phyloP scores from a whole-genome alignment of 495 filamentous ascomycete genomes.

The Talaromyces borbonicus region DNA sequence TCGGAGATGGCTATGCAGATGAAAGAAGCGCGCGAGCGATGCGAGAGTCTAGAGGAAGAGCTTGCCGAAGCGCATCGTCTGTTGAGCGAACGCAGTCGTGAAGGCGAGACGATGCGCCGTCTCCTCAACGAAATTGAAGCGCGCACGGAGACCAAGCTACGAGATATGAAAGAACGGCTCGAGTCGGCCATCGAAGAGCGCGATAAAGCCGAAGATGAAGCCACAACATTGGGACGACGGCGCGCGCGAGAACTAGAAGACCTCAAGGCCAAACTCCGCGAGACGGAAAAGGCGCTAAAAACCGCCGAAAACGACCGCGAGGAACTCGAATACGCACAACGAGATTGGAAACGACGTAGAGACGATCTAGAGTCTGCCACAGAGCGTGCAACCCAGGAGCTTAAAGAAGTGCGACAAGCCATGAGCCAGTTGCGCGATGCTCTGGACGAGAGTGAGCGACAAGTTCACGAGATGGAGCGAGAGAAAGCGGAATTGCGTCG shows the following conservation, averaged over 20 bases:
- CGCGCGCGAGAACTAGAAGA: conserved; percentile 81
- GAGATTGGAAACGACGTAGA: conserved; percentile 60
- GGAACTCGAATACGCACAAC: conserved; percentile 59
- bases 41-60: conserved; percentile 88
- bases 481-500: conserved; percentile 67
- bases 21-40: conserved; percentile 75
- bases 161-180: conserved; percentile 84
- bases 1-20: conserved; percentile 84
- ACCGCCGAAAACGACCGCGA: conserved; percentile 56
- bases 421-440: conserved; percentile 71
- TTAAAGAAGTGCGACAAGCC: conserved; percentile 61
- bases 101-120: conserved; percentile 90
- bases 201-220: conserved; percentile 86
- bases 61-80: conserved; percentile 78
- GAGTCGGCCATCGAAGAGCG: conserved; percentile 84
- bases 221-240: conserved; percentile 62
- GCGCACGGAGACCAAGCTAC: conserved; percentile 64
- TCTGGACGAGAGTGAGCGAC: conserved; percentile 78
- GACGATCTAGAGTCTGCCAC: conserved; percentile 65
- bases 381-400: conserved; percentile 58
- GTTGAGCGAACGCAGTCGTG: conserved; percentile 83
- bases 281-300: conserved; percentile 67
- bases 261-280: conserved; percentile 63
- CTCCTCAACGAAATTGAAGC: conserved; percentile 80
- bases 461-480: conserved; percentile 69